These are phyloP conservation scores for Gypsophila paniculata DNA, from an alignment of 179 eudicot species.

Conservation along the genomic window DNA sequence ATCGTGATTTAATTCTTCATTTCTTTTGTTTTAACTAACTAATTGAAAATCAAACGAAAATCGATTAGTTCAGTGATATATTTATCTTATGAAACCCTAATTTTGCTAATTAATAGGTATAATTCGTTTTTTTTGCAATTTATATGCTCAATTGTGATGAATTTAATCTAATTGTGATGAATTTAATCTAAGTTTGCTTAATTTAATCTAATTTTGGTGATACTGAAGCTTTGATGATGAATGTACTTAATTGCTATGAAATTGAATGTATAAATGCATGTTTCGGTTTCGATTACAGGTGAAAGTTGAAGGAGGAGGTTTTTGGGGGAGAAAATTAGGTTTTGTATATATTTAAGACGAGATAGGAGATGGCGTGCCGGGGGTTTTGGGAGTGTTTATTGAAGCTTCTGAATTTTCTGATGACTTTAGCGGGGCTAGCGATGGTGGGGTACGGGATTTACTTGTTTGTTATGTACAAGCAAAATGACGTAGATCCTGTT, in stretches of 20 bases:
- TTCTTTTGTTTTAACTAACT: neutral
- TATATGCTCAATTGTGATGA: neutral
- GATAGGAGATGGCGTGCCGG: slow-evolving; percentile 63
- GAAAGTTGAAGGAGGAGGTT: neutral
- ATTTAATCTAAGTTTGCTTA: too few relatives aligned
- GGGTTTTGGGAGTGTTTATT: slow-evolving; percentile 79
- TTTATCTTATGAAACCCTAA: neutral
- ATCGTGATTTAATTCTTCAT: neutral
- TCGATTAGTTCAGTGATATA: neutral
- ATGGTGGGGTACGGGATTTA: slow-evolving; percentile 90
- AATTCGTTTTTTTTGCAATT: neutral
- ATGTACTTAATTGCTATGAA: neutral
- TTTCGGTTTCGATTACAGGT: slow-evolving; percentile 8
- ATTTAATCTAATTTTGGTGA: neutral
- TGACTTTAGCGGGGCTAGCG: slow-evolving; percentile 73
- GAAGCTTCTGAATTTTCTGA: slow-evolving; percentile 77
- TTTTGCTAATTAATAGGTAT: neutral
- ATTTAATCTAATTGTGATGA: neutral
- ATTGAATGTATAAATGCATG: neutral
- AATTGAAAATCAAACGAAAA: neutral
- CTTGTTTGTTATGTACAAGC: slow-evolving; percentile 73
- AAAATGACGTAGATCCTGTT: slow-evolving; percentile 31
- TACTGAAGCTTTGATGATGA: slow-evolving; percentile 9
- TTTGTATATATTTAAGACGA: neutral
- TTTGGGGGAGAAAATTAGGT: slow-evolving; percentile 15